Conservation (phyloP, 352 stramenopile genomes). For the Phytophthora fragariaefolia region DNA sequence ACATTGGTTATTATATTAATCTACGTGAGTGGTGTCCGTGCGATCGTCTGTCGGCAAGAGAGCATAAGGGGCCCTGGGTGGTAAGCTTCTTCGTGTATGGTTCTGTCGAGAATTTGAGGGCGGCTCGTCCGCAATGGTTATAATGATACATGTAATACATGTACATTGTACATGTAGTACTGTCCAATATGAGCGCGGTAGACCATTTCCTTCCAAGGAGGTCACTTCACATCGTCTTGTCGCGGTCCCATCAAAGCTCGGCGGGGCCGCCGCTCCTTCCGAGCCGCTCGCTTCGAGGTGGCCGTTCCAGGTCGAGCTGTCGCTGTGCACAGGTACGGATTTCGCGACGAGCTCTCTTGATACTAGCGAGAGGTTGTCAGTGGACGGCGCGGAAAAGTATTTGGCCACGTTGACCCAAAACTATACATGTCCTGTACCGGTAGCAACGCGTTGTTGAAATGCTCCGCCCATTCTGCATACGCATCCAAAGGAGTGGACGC, state of each 20-base stretch:
- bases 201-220: too few species aligned
- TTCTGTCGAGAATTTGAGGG: not conserved
- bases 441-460: slow-evolving; percentile 5
- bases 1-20: too few species aligned
- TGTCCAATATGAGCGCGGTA: slow-evolving; percentile 30
- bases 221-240: slow-evolving; percentile 12
- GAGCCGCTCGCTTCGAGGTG: not conserved
- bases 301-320: slow-evolving; percentile 11
- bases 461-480: slow-evolving; percentile 12
- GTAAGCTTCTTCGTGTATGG: not conserved
- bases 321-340: slow-evolving; percentile 9
- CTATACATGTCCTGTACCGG: not conserved
- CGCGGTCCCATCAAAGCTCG: slow-evolving; percentile 15
- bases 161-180: slow-evolving; percentile 17
- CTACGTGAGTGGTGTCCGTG: not conserved
- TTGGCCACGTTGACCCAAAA: slow-evolving; percentile 11
- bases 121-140: not conserved
- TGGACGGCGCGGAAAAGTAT: not conserved
- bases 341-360: slow-evolving; percentile 11
- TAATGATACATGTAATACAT: not conserved
- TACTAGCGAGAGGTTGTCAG: not conserved
- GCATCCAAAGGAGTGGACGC: slow-evolving; percentile 19
- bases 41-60: not conserved
- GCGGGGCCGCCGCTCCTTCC: slow-evolving; percentile 3
- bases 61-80: not conserved